Evolutionary conservation across 2,329 filamentous ascomycete species (phyloP), one percentile per base, ranked within the genome.

Genomic region (Corinectria fuckeliana): DNA sequence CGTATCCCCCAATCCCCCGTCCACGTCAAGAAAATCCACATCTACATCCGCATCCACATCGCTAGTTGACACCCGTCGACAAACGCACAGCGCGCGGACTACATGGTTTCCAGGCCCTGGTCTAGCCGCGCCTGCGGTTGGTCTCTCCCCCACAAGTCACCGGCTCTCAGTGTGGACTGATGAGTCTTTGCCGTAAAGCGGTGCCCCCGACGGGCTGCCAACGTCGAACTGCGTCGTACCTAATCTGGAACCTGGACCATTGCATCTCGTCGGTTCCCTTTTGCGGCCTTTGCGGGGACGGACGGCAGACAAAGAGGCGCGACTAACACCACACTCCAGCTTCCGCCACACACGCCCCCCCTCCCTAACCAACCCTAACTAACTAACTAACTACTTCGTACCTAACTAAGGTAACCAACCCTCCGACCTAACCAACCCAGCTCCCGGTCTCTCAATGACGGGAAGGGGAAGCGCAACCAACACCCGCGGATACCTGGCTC

Each of bases 161-260:
- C 57, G 49, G 50, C 48, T 44, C 48, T 38, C 20, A 52, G 52
- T 70, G 64, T 70, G 66, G 68, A 69, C 64, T 66, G 64, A 70
- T 64, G 64, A 62, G 52, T 62, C 64, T 72, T 42, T 70, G 69
- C 71, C 70, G 66, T 71, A 71, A 66, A 63, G 68, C 61, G 62
- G 61, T 44, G 55, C 58, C 53, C 49, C 51, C 57, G 52, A 58
- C 51, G 58, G 39, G 52, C 42, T 66, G 60, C 60, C 65, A 61
- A 69, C 68, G 67, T 64, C 54, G 57, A 64, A 58, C 67, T 69
- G 63, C 62, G 54, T 67, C 50, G 64, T 65, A 65, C 70, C 61
- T 62, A 54, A 65, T 69, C 69, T 62, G 65, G 71, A 64, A 61
- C 50, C 41, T 48, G 61, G 61, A 61, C 41, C n/a, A 62, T 53